phyloP scores from a whole-genome alignment of 2,329 filamentous ascomycete genomes.

The Aspergillus ruber region DNA sequence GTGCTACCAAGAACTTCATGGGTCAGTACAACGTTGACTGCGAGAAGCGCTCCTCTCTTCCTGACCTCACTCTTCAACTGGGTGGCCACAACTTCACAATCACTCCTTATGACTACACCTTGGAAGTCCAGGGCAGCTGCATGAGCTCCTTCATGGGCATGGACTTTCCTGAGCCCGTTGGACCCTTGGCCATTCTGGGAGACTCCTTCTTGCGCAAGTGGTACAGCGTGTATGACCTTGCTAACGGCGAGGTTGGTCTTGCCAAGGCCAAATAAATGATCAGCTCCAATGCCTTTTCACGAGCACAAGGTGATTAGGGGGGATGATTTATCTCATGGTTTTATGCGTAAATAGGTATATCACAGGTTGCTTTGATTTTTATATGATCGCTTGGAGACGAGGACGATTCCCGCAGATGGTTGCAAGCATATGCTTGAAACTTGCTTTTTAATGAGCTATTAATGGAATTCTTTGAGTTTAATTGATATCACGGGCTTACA shows the following conservation, averaged over 20 bases:
- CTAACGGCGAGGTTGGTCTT: slow-evolving; percentile 80
- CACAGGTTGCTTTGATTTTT: background rate
- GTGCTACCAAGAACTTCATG: slow-evolving; percentile 95
- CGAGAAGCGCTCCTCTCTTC: slow-evolving; percentile 70
- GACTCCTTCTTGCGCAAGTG: slow-evolving; percentile 50
- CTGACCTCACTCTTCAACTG: slow-evolving; percentile 86
- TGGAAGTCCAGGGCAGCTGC: slow-evolving; percentile 90
- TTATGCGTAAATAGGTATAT: background rate
- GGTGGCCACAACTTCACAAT: slow-evolving; percentile 92
- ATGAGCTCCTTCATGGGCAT: slow-evolving; percentile 98
- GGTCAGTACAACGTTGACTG: slow-evolving; percentile 96
- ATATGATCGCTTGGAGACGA: background rate
- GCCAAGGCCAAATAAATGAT: slow-evolving; percentile 66
- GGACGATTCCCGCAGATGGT: background rate
- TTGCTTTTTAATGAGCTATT: background rate
- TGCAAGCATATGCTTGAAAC: background rate
- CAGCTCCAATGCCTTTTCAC: background rate
- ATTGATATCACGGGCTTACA: too few relatives aligned
- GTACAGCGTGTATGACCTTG: slow-evolving; percentile 95
- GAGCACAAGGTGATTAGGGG: background rate
- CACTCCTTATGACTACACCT: slow-evolving; percentile 81
- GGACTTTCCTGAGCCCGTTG: slow-evolving; percentile 78
- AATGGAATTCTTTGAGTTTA: background rate
- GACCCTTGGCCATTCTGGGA: slow-evolving; percentile 89
- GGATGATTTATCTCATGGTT: background rate